Evolutionary conservation across 257 asterid genomes (phyloP).

Genomic region (Nicotiana tabacum): DNA sequence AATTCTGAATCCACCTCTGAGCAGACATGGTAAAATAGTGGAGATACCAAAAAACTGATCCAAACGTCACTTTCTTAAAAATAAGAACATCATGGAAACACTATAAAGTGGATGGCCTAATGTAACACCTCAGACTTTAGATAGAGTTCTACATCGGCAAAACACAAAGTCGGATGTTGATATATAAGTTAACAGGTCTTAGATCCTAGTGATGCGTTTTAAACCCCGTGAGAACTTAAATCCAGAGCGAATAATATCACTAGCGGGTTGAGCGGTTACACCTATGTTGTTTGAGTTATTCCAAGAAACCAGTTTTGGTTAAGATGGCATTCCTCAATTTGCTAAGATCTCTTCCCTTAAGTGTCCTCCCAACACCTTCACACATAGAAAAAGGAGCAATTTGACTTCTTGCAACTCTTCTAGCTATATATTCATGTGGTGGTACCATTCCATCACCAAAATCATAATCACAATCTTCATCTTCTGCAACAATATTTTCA

Average conservation of each 20-base stretch:
- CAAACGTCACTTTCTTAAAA: no score
- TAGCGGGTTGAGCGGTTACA: no score
- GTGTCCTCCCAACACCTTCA: slow-evolving; percentile 49
- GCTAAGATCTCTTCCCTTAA: slow-evolving; percentile 49
- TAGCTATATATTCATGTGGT: slow-evolving; percentile 22
- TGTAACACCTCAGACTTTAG: no score
- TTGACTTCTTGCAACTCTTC: slow-evolving; percentile 20
- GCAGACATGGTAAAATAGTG: no score
- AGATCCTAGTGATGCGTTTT: no score
- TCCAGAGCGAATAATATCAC: no score
- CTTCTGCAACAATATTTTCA: not conserved
- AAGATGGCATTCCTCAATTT: slow-evolving; percentile 34
- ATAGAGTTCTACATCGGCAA: no score
- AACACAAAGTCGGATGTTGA: no score
- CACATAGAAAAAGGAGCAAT: slow-evolving; percentile 44
- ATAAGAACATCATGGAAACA: no score
- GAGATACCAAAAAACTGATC: no score
- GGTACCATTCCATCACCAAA: not conserved
- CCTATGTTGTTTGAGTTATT: not conserved
- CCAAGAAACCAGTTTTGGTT: slow-evolving; percentile 44
- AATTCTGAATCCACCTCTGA: slow-evolving; percentile 23
- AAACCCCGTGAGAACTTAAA: rapidly evolving
- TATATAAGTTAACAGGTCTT: no score
- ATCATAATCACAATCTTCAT: not conserved
- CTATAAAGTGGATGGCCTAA: no score